phyloP scores from a whole-genome alignment of 169 alveolate genomes.

The Neospora caninum region DNA sequence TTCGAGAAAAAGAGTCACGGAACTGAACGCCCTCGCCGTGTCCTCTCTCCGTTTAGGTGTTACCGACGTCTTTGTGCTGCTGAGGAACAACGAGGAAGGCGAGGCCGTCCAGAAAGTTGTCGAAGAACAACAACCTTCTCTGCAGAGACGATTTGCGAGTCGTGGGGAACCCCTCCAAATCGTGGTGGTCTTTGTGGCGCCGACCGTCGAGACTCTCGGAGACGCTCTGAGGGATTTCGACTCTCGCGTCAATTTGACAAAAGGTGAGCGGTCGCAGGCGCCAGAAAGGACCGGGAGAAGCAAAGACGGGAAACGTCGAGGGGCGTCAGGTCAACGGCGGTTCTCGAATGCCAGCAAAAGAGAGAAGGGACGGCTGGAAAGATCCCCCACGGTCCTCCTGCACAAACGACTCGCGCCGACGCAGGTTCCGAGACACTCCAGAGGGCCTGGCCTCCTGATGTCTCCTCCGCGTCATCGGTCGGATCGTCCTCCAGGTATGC shows the following conservation, averaged over 20 bases:
- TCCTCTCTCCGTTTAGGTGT: background rate
- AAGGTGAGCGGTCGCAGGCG: background rate
- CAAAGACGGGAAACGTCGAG: background rate
- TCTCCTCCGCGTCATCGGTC: too few species aligned
- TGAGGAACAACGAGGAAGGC: background rate
- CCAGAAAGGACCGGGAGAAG: too few species aligned
- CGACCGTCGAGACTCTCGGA: background rate
- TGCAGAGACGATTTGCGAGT: background rate
- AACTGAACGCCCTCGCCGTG: too few species aligned
- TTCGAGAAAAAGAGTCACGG: too few species aligned
- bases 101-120: background rate
- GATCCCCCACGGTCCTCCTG: too few species aligned
- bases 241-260: background rate
- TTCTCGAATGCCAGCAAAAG: too few species aligned
- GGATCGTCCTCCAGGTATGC: too few species aligned
- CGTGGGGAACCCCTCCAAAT: background rate
- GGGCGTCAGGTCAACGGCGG: background rate
- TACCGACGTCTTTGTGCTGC: background rate
- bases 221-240: constrained; percentile 23
- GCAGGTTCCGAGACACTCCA: too few species aligned
- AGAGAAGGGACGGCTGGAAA: too few species aligned
- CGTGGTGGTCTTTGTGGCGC: background rate
- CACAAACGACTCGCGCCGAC: too few species aligned
- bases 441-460: too few species aligned
- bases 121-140: background rate